These are phyloP conservation scores for Ganoderma sinense DNA, from an alignment of 1,284 basidiomycete species.

Conservation along the genomic window DNA sequence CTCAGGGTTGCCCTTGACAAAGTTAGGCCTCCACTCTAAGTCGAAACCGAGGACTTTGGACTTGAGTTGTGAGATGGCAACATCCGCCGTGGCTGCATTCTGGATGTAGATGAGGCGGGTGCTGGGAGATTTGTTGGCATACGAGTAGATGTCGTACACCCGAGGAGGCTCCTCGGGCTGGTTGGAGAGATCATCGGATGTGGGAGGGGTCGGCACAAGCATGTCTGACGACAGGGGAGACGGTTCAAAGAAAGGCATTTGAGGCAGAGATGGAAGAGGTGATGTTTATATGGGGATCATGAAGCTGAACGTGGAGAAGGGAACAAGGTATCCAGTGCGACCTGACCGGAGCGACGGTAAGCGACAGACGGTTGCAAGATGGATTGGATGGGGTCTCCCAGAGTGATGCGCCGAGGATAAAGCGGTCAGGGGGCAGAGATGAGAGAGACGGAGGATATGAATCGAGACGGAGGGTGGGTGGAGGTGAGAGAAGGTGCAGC, in stretches of 20 bases:
- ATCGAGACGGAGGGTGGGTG: background rate
- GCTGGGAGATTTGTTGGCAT: slow-evolving; percentile 32
- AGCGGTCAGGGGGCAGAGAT: background rate
- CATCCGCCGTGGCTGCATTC: slow-evolving; percentile 32
- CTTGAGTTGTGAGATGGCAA: slow-evolving; percentile 33
- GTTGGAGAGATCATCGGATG: slow-evolving; percentile 15
- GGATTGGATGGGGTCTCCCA: background rate
- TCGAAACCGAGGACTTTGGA: slow-evolving; percentile 64
- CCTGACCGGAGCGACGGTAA: slow-evolving; percentile 1
- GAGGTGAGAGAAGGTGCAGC: background rate
- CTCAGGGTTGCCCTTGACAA: slow-evolving; percentile 54
- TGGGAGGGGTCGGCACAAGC: background rate
- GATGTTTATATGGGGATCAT: slow-evolving; percentile 20
- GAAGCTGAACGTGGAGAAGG: slow-evolving; percentile 6
- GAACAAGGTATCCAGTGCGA: slow-evolving; percentile 18
- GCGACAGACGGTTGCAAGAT: slow-evolving; percentile 5
- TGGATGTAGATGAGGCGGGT: slow-evolving; percentile 38
- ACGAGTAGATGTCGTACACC: slow-evolving; percentile 37
- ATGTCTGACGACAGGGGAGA: slow-evolving; percentile 11
- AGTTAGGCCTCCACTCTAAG: slow-evolving; percentile 76
- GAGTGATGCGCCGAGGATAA: background rate
- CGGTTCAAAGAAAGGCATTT: slow-evolving; percentile 7
- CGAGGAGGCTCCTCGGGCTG: slow-evolving; percentile 20
- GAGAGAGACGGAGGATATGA: background rate
- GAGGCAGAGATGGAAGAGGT: background rate